These are phyloP conservation scores for Tricholoma flavovirens DNA, from an alignment of 768 basidiomycete genomes.

Conservation along the genomic window DNA sequence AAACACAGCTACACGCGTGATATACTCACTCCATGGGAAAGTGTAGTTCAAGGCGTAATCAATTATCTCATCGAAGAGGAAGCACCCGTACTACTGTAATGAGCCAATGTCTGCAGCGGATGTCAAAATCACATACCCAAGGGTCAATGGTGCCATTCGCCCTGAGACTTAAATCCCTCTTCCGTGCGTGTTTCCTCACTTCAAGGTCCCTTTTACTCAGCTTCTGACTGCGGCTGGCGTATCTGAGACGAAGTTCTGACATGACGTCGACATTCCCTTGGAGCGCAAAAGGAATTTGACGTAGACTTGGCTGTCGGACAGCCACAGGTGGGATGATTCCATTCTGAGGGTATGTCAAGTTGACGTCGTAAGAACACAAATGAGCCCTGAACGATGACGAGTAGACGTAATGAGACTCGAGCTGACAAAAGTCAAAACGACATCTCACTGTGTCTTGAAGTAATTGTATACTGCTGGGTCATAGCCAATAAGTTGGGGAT, in stretches of 20 bases:
- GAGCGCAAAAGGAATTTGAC: slow-evolving; percentile 28
- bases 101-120: not conserved
- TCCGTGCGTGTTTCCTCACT: slow-evolving; percentile 29
- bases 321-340: slow-evolving; percentile 42
- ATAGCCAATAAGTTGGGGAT: slow-evolving; percentile 72
- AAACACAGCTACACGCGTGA: not conserved
- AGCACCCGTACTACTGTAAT: slow-evolving; percentile 50
- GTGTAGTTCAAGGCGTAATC: slow-evolving; percentile 74
- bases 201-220: slow-evolving; percentile 20
- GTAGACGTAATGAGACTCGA: not conserved
- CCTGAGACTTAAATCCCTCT: slow-evolving; percentile 41
- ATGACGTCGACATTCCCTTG: slow-evolving; percentile 14
- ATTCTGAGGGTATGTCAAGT: slow-evolving; percentile 63
- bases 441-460: slow-evolving; percentile 61
- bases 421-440: slow-evolving; percentile 6
- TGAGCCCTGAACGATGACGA: slow-evolving; percentile 35
- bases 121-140: slow-evolving; percentile 32
- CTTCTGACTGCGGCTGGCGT: slow-evolving; percentile 16
- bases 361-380: slow-evolving; percentile 61
- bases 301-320: slow-evolving; percentile 28
- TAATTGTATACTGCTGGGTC: slow-evolving; percentile 60
- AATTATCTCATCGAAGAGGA: slow-evolving; percentile 55
- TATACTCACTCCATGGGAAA: slow-evolving; percentile 45
- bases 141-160: slow-evolving; percentile 52
- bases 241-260: slow-evolving; percentile 17